phyloP scores from a whole-genome alignment of 208 protist species.

The Borovskyia barvae region DNA sequence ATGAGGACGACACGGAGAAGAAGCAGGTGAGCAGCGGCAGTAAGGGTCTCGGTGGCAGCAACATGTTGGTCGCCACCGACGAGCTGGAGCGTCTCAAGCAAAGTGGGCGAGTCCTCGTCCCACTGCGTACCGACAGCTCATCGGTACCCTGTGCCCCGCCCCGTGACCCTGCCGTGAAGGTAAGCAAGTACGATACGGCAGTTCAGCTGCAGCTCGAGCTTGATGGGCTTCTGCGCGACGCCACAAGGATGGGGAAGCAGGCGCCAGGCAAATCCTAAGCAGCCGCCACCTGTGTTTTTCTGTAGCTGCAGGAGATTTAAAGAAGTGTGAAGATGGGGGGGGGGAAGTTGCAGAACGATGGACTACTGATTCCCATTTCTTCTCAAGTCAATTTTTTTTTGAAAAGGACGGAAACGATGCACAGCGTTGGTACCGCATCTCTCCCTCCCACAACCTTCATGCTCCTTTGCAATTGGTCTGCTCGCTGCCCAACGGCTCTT shows the following conservation, averaged over 20 bases:
- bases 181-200: slow-evolving; percentile 50
- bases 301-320: background rate
- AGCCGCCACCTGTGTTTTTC: background rate
- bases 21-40: slow-evolving; percentile 9
- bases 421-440: no score
- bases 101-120: slow-evolving; percentile 21
- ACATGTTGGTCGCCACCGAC: background rate
- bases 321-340: background rate
- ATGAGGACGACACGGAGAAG: background rate
- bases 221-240: slow-evolving; percentile 19
- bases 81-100: slow-evolving; percentile 13
- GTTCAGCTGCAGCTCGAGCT: slow-evolving; percentile 33
- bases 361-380: no score
- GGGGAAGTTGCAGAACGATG: no score
- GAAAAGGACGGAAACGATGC: no score
- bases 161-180: slow-evolving; percentile 24
- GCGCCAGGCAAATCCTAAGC: no score
- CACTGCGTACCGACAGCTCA: slow-evolving; percentile 8
- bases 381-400: no score
- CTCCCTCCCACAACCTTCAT: no score
- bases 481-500: no score
- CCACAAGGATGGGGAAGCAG: slow-evolving; percentile 6
- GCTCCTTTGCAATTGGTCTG: no score
- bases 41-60: background rate
- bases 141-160: slow-evolving; percentile 20